Evolutionary conservation across 345 rosid genomes (phyloP), one percentile per base, ranked within the genome.

Genomic region (Viola odorata): DNA sequence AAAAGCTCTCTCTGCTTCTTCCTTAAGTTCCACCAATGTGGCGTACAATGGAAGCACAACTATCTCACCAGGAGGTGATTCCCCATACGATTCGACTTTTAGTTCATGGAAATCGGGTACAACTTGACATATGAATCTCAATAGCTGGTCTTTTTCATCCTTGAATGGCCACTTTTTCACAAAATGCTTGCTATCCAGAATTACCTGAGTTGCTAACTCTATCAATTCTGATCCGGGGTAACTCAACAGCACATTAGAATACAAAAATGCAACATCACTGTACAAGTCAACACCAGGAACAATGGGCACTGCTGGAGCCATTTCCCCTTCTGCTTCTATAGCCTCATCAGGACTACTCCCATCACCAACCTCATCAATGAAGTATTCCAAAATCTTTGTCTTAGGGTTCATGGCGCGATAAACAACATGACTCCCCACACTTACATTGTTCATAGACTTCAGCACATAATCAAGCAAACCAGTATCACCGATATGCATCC

Each of bases 401-500:
- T 57, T 9, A 0, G 86, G 87, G 53, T 91, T 88, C 44, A 85
- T 84, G 40, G 75, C 75, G 16, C 95, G 85, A 3, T 69, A 66
- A 37, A 92, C 85, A 23, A 85, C 61, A 61, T 77, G 61, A 49
- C 65, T 68, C 50, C 86, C 89, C 14, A 92, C 73, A 4, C 79
- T 74, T 11, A 87, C 96, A 62, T 92, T 89, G 73, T 82, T 82
- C 91, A 92, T 79, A 2, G 87, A 84, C 61, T 92, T 89, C 71
- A 92, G 62, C 41, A 92, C 96, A 57, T 84, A 85, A 62, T 92
- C 97, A 2, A 89, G 77, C 77, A 92, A 72, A 12, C 98, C 97
- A 0, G 96, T 87, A 64, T 92, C 98, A 6, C 98, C 97, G 37
- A 92, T 89, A 60, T 85, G 91, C 75, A 82, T 73, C 69, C 98